A percentile compares a stretch with the other conserved stretches of the same genome.
phyloP scores from a whole-genome alignment of 495 filamentous ascomycete species.

The Terfezia claveryi region DNA sequence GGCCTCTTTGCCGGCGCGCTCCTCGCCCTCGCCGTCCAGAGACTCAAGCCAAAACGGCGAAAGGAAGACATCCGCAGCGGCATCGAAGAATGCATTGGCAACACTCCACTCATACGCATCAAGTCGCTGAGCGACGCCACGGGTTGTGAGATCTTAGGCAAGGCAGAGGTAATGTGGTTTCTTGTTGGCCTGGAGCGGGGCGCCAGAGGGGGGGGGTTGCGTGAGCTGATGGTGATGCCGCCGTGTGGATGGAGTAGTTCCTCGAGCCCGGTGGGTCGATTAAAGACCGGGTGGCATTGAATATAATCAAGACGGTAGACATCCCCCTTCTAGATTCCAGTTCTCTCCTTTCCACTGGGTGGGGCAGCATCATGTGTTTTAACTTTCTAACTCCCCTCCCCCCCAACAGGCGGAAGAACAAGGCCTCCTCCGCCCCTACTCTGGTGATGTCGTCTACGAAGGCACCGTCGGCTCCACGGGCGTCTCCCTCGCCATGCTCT shows the following conservation, averaged over 20 bases:
- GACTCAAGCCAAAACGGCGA: not conserved
- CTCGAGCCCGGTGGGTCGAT: conserved; percentile 89
- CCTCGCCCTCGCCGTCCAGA: not conserved
- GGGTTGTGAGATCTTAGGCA: conserved; percentile 76
- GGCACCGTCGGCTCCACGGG: conserved; percentile 89
- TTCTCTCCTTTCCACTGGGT: too few species aligned
- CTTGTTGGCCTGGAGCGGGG: too few species aligned
- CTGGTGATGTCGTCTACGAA: conserved; percentile 88
- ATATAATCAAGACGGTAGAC: conserved; percentile 52
- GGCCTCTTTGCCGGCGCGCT: not conserved
- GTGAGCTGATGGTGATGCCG: not conserved
- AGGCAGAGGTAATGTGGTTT: conserved; percentile 45
- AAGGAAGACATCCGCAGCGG: conserved; percentile 33
- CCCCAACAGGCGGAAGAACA: conserved; percentile 60
- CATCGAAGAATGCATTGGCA: conserved; percentile 81
- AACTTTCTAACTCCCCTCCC: not conserved
- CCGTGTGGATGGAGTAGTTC: conserved; percentile 28
- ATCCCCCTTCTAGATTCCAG: not conserved
- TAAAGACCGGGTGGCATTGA: conserved; percentile 84
- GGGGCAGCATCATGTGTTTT: too few species aligned
- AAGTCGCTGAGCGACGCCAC: conserved; percentile 78
- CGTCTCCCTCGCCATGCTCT: conserved; percentile 77
- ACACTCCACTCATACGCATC: conserved; percentile 77
- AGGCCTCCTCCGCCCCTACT: conserved; percentile 53
- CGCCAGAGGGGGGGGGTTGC: too few species aligned